phyloP scores from a whole-genome alignment of 208 protist genomes.

The Angomonas deanei region DNA sequence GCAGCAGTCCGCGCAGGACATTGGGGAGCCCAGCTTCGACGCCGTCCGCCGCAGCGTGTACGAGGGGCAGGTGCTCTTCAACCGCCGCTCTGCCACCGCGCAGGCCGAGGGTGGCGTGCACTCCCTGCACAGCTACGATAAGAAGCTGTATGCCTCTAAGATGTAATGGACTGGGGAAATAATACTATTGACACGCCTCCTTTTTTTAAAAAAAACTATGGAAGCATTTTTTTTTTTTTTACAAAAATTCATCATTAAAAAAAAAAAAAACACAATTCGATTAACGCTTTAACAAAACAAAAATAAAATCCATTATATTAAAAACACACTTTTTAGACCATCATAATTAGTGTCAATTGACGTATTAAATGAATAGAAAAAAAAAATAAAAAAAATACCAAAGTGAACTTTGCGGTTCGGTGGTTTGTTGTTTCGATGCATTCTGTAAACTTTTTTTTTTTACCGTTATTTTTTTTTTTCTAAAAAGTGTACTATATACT shows the following conservation, averaged over 20 bases:
- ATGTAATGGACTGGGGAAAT: slow-evolving; percentile 24
- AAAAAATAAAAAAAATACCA: not conserved
- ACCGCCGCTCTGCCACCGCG: slow-evolving; percentile 83
- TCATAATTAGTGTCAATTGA: not conserved
- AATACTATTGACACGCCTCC: not conserved
- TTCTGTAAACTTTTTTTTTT: slow-evolving; percentile 8
- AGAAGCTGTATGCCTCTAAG: slow-evolving; percentile 83
- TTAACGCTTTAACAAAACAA: not conserved
- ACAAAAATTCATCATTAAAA: slow-evolving; percentile 3
- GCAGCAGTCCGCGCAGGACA: slow-evolving; percentile 92
- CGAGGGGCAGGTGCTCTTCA: slow-evolving; percentile 90
- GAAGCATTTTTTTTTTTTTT: slow-evolving; percentile 6
- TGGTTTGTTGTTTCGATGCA: not conserved
- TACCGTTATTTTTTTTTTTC: slow-evolving; percentile 10
- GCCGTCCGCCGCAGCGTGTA: slow-evolving; percentile 85
- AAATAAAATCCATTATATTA: not conserved
- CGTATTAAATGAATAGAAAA: not conserved
- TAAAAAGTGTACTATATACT: slow-evolving; percentile 4
- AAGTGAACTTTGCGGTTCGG: not conserved
- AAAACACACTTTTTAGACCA: not conserved
- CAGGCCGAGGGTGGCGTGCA: slow-evolving; percentile 92
- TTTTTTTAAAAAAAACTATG: not conserved
- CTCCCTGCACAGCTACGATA: slow-evolving; percentile 89
- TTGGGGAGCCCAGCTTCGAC: slow-evolving; percentile 79
- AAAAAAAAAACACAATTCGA: not conserved